Evolutionary conservation across 2,329 filamentous ascomycete genomes (phyloP), one percentile per base, ranked within the genome.

Genomic region (Cercospora citrullina): DNA sequence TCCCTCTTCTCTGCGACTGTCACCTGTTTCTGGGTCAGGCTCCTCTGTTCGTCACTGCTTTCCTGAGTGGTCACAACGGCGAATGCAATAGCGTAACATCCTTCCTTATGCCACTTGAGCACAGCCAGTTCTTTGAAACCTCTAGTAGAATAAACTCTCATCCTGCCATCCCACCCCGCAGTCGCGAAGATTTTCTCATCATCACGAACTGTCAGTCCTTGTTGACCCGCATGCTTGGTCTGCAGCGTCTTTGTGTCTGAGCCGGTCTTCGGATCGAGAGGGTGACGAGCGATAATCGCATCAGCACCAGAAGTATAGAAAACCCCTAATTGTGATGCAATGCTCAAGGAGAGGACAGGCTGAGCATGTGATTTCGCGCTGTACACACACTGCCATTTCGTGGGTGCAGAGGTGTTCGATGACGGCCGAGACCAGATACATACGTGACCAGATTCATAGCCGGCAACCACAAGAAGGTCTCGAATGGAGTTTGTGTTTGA

Each of bases 181-280:
- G 94, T 98, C 3, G 91, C 92, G 71, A 97, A 91, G 4, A 99
- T 85, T 71, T 87, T 90, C 2, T 89, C 91, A 77, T 99, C 95
- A 1, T 88, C 90, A 14, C 95, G 88, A 26, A 97, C 85, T 3
- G 81, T 82, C 6, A 99, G 81, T 10, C 89, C 87, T 79, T 99
- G 95, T 78, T 98, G 94, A 1, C 95, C 95, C 0, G 94, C 87
- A 78, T 98, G 95, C 76, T 91, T 94, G 1, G 94, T 97, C 73
- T 94, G 89, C 55, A 89, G 21, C 5, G 67, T 68, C 36, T 72
- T 73, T n/a, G 69, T 63, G 14, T 63, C 65, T 8, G 30, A 30
- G 10, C 21, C 36, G 12, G 12, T 42, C 3, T 12, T 31, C 16
- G 45, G 14, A 18, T 42, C 57, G 28, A 96, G 83, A 0, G 89